These are phyloP conservation scores for Grosmannia huntii DNA, from an alignment of 2,329 filamentous ascomycete genomes.

Conservation along the genomic window DNA sequence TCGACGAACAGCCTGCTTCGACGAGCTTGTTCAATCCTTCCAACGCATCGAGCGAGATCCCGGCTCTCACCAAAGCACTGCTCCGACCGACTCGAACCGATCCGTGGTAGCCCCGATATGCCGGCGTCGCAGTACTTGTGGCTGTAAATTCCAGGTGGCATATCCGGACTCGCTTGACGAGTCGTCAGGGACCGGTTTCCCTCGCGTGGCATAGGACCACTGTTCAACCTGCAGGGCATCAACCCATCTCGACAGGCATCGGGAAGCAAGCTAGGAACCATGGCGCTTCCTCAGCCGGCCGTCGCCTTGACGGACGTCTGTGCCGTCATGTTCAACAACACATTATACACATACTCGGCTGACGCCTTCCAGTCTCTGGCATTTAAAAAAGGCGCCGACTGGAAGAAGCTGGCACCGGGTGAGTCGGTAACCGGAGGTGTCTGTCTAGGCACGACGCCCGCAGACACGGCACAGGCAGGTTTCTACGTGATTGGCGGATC, in stretches of 20 bases:
- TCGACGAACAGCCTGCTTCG: neutral
- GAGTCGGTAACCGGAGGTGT: constrained; percentile 59
- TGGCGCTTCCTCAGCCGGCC: constrained; percentile 61
- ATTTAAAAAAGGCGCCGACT: constrained; percentile 56
- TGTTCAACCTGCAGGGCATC: neutral
- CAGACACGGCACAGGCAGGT: constrained; percentile 43
- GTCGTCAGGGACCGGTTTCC: constrained; percentile 1
- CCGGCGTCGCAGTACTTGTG: neutral
- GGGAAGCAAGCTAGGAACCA: constrained; percentile 22
- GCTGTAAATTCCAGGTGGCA: neutral
- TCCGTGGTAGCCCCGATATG: neutral
- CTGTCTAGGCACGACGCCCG: constrained; percentile 60
- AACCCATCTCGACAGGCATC: constrained; percentile 5
- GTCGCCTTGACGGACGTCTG: constrained; percentile 65
- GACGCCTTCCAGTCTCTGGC: constrained; percentile 62
- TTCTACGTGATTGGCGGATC: constrained; percentile 75
- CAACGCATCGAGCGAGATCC: neutral
- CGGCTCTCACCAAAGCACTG: neutral
- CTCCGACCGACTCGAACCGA: neutral
- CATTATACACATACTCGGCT: constrained; percentile 70
- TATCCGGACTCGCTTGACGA: neutral
- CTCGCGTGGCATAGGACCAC: neutral
- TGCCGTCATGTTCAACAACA: constrained; percentile 67
- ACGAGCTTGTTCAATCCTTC: neutral
- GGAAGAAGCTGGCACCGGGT: constrained; percentile 54